A percentile compares a stretch with the other conserved stretches of the same genome.
Conservation (phyloP, 352 stramenopile genomes). For the Phytophthora uliginosa region DNA sequence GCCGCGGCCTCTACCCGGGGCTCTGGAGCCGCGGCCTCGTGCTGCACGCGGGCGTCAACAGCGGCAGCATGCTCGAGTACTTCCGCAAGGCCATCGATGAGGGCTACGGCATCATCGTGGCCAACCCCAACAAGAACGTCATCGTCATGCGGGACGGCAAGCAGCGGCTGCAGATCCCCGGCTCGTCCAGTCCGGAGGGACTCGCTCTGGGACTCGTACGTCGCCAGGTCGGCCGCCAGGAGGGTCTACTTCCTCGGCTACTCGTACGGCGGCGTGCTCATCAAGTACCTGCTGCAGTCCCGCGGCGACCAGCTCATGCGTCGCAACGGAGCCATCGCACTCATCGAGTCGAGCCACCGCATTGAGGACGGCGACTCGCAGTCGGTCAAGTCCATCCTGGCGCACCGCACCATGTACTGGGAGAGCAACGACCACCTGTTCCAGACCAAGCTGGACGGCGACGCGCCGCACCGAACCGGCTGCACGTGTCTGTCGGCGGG, state of each 20-base stretch:
- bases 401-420: conserved; percentile 93
- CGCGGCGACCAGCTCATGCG: conserved; percentile 89
- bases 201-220: conserved; percentile 89
- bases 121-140: conserved; percentile 93
- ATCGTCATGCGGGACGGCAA: conserved; percentile 86
- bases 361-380: conserved; percentile 90
- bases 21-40: conserved; percentile 89
- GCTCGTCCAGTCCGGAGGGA: conserved; percentile 87
- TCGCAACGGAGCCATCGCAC: conserved; percentile 85
- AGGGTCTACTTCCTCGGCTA: conserved; percentile 91
- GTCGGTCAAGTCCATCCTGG: conserved; percentile 88
- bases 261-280: conserved; percentile 89
- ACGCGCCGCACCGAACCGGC: conserved; percentile 84
- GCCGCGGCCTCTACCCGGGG: conserved; percentile 82
- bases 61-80: conserved; percentile 91
- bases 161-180: conserved; percentile 85
- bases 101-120: conserved; percentile 89
- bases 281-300: conserved; percentile 92
- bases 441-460: conserved; percentile 81
- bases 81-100: conserved; percentile 90
- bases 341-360: conserved; percentile 90
- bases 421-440: conserved; percentile 85
- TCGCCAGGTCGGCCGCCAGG: conserved; percentile 58
- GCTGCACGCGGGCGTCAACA: conserved; percentile 88
- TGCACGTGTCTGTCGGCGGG: conserved; percentile 87